These are phyloP conservation scores for Solanum commersonii DNA, from an alignment of 257 asterid species.

Conservation along the genomic window DNA sequence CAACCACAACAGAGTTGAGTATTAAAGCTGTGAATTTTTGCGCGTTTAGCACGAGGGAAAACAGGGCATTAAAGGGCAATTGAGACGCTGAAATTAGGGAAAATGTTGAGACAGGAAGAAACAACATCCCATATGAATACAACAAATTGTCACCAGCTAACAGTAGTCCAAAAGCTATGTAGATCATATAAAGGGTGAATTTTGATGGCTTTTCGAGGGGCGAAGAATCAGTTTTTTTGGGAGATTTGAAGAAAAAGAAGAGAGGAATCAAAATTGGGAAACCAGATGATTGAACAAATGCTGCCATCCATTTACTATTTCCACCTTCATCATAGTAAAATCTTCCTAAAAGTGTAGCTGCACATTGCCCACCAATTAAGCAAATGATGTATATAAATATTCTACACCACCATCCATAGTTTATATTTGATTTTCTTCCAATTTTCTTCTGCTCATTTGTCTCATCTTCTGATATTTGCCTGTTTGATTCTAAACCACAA, in stretches of 20 bases:
- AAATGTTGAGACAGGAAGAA: slow-evolving; percentile 30
- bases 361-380: slow-evolving; percentile 22
- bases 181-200: not conserved
- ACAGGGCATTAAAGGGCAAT: slow-evolving; percentile 22
- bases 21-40: slow-evolving; percentile 27
- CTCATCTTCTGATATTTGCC: not conserved
- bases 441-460: not conserved
- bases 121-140: slow-evolving; percentile 27
- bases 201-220: not conserved
- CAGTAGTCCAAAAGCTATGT: slow-evolving; percentile 15
- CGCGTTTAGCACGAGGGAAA: slow-evolving; percentile 21
- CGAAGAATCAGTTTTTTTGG: not conserved
- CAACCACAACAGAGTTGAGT: slow-evolving; percentile 22
- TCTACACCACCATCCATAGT: slow-evolving; percentile 19
- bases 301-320: slow-evolving; percentile 34
- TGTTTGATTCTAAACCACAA: not conserved
- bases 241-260: slow-evolving; percentile 1
- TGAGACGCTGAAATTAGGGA: slow-evolving; percentile 33
- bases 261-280: slow-evolving; percentile 21
- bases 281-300: slow-evolving; percentile 28
- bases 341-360: slow-evolving; percentile 28
- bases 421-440: not conserved
- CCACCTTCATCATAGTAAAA: slow-evolving; percentile 30
- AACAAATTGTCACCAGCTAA: slow-evolving; percentile 22
- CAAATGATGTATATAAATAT: slow-evolving; percentile 7